Conservation (phyloP, 176 grass and related monocot genomes). For the Calamus simplicifolius region DNA sequence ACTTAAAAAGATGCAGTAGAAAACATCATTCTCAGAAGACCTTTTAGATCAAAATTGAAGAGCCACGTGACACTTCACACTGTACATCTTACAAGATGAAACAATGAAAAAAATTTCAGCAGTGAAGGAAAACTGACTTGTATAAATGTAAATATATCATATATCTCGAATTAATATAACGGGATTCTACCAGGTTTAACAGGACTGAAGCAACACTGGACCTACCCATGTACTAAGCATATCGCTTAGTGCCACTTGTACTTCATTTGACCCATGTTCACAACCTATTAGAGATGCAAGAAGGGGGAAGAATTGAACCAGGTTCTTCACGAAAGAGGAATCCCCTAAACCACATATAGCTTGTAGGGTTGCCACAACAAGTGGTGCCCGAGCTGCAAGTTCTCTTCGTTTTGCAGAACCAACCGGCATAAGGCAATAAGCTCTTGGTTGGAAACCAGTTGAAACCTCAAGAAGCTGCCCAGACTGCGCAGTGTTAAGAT, state of each 20-base stretch:
- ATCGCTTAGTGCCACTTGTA: conserved; percentile 75
- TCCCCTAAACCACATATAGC: conserved; percentile 64
- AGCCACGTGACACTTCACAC: no score
- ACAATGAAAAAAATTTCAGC: no score
- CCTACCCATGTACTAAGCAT: conserved; percentile 82
- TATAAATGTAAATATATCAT: conserved; percentile 8
- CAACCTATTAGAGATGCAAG: conserved; percentile 73
- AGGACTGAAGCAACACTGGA: conserved; percentile 65
- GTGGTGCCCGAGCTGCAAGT: conserved; percentile 75
- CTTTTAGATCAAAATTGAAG: no score
- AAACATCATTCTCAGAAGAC: no score
- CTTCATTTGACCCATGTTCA: conserved; percentile 84
- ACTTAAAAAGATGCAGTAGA: no score
- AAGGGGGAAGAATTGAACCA: conserved; percentile 70
- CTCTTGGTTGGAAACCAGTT: conserved; percentile 26
- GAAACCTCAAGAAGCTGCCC: conserved; percentile 30
- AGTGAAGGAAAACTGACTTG: no score
- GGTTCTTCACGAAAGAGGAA: conserved; percentile 66
- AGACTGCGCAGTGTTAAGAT: conserved; percentile 61
- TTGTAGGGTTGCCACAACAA: conserved; percentile 79
- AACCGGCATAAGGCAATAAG: conserved; percentile 65
- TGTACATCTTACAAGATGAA: no score
- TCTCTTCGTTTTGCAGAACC: conserved; percentile 89
- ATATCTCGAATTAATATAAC: background rate
- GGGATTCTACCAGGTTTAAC: conserved; percentile 24